Base-by-base conservation (phyloP, 2,329 filamentous ascomycete species). In the Coniochaeta sp. region DNA sequence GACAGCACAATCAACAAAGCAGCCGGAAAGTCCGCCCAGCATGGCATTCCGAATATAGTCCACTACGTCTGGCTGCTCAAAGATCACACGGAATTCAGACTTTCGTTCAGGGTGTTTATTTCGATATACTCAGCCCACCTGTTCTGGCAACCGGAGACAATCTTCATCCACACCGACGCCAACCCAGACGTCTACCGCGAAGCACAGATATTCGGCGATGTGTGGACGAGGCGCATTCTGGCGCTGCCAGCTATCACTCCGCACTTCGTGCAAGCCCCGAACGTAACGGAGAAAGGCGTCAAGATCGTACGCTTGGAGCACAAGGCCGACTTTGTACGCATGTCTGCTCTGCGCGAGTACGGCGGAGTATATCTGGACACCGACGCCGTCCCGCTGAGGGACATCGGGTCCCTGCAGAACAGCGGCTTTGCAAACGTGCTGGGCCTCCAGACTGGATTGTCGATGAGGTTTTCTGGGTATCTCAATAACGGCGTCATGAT, bases 121-220 rank as follows among this genome's bases (percentile, higher is more conserved):
- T 56, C 59, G 27, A 27, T 61, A 26, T 64, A 62, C 51, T 58
- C 62, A 2, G 53, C 61, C 9, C 49, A 59, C 31, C 18, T 57
- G 10, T 57, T 54, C 53, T 48, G 61, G 48, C 30, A 47, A 5
- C 62, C 62, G 1, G 49, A 58, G 14, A 47, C 33, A 14, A 63
- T 65, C 49, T 63, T 60, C 48, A 55, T 63, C 48, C 62, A 65
- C 50, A 63, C 61, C 30, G 61, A 65, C 52, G 55, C 54, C 24
- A 27, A 22, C 1, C 54, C 51, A 1, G 53, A 52, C 1, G 27
- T 59, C 3, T 53, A 55, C 32, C 51, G 52, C 9, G 49, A 47
- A n/a, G 56, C 58, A 18, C 51, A 49, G 9, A 3, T 50, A 4
- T 42, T 51, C 6, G 56, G 57, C 45, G 52, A 54, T 9, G 27